These are phyloP conservation scores for Capronia coronata DNA, from an alignment of 2,329 filamentous ascomycete genomes.

Conservation along the genomic window DNA sequence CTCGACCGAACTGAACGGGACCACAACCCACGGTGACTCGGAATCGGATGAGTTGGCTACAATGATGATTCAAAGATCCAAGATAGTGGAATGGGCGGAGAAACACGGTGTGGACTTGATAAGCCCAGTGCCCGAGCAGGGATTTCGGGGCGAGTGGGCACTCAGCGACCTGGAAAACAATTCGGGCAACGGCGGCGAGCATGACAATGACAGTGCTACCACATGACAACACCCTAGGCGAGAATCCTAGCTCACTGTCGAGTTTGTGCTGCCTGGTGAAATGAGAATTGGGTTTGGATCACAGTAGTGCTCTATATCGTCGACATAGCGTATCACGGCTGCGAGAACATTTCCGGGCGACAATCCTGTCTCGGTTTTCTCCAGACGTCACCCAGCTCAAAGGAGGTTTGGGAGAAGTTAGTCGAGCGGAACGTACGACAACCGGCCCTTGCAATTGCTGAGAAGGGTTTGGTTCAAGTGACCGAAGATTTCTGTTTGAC, in stretches of 20 bases:
- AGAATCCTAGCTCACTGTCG: not conserved
- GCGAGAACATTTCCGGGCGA: too few species aligned
- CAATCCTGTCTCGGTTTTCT: not conserved
- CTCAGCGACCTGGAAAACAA: constrained; percentile 28
- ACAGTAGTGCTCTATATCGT: too few species aligned
- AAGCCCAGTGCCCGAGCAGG: constrained; percentile 63
- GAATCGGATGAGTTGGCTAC: constrained; percentile 30
- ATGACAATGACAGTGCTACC: not conserved
- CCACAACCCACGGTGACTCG: constrained; percentile 28
- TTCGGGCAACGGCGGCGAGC: constrained; percentile 13
- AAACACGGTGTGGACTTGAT: constrained; percentile 57
- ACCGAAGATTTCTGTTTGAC: constrained; percentile 1
- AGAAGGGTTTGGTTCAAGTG: not conserved
- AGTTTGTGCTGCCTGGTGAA: not conserved
- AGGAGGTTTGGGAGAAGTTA: not conserved
- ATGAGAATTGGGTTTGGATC: too few species aligned
- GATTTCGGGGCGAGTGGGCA: constrained; percentile 65
- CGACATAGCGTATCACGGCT: too few species aligned
- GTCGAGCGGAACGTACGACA: not conserved
- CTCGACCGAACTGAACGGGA: constrained; percentile 38
- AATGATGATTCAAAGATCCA: constrained; percentile 50
- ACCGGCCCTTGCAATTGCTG: not conserved
- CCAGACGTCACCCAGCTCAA: not conserved
- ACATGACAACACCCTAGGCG: not conserved
- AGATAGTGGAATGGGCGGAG: constrained; percentile 61